A percentile compares a stretch with the other conserved stretches of the same genome.
Conservation (phyloP, 192 early-diverging fungal species). For the Backusella circina region DNA sequence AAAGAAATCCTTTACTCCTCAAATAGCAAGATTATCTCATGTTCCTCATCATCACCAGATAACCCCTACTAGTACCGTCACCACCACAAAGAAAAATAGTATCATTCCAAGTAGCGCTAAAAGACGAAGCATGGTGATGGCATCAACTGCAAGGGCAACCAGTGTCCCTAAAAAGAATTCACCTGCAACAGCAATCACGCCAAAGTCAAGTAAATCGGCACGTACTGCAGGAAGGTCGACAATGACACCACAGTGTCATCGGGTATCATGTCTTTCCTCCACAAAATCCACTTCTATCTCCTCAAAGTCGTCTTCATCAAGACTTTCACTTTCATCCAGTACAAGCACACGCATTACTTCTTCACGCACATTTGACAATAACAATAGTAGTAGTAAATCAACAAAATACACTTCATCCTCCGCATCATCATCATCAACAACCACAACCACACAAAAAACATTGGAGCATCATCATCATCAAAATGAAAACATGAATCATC, state of each 20-base stretch:
- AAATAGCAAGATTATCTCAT: background rate
- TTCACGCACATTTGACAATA: background rate
- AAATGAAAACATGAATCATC: background rate
- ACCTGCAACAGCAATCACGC: background rate
- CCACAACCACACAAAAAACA: background rate
- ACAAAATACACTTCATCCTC: background rate
- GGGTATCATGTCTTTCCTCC: background rate
- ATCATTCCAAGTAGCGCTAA: background rate
- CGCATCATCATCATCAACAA: background rate
- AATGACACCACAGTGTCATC: background rate
- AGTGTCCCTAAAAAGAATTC: background rate
- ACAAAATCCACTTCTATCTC: background rate
- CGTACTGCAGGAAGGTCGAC: background rate
- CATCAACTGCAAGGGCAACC: background rate
- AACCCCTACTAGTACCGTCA: background rate
- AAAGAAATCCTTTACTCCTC: background rate
- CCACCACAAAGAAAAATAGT: background rate
- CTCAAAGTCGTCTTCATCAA: background rate
- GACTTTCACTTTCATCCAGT: background rate
- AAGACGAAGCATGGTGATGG: background rate
- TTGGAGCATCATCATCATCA: background rate
- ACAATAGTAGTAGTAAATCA: background rate
- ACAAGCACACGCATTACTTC: background rate
- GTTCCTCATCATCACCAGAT: background rate
- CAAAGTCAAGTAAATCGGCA: background rate